phyloP scores from a whole-genome alignment of 163 green algal species.

The Dunaliella salina region DNA sequence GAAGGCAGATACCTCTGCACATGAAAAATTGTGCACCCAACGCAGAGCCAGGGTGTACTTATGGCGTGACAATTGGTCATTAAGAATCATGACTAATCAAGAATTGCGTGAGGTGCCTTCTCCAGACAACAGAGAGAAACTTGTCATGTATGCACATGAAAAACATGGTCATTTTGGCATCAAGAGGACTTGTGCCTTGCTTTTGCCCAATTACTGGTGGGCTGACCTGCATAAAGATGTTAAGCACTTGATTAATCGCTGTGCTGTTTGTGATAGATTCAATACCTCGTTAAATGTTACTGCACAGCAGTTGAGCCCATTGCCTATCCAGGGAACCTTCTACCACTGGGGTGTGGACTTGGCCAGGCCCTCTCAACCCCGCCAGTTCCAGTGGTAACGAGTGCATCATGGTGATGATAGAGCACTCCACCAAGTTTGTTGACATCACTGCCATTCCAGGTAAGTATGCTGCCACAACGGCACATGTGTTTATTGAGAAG shows the following conservation, averaged over 20 bases:
- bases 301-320: no score
- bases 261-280: no score
- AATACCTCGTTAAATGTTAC: no score
- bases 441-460: slow-evolving; percentile 17
- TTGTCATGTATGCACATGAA: background rate
- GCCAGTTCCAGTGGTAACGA: no score
- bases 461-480: slow-evolving; percentile 18
- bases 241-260: no score
- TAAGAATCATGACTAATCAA: background rate
- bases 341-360: slow-evolving; percentile 33
- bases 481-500: no score
- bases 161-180: background rate
- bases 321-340: no score
- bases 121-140: background rate
- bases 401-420: slow-evolving; percentile 35
- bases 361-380: slow-evolving; percentile 12
- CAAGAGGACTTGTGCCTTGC: no score
- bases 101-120: background rate
- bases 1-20: background rate
- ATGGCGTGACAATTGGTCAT: background rate
- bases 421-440: slow-evolving; percentile 35
- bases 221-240: no score
- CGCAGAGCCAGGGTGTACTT: no score
- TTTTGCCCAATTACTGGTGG: no score
- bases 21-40: background rate